These are phyloP conservation scores for Colletotrichum sansevieriae DNA, from an alignment of 2,329 filamentous ascomycete genomes.

Conservation along the genomic window DNA sequence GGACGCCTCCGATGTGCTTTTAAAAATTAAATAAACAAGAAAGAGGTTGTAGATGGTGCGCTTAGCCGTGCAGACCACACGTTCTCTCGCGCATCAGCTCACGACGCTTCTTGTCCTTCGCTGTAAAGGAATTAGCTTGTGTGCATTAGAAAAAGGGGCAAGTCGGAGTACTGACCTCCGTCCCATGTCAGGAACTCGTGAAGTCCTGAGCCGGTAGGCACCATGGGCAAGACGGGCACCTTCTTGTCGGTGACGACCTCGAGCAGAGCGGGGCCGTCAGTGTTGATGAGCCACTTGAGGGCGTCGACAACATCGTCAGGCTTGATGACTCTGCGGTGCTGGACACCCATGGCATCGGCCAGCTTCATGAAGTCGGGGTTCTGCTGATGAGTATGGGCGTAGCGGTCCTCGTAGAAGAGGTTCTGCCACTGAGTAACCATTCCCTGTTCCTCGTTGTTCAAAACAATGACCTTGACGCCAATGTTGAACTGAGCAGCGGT, in stretches of 20 bases:
- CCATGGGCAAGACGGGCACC: slow-evolving; percentile 97
- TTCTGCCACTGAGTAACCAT: slow-evolving; percentile 99
- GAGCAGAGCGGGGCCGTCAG: slow-evolving; percentile 90
- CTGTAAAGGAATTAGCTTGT: slow-evolving; percentile 59
- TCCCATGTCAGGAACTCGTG: slow-evolving; percentile 96
- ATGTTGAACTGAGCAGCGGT: slow-evolving; percentile 97
- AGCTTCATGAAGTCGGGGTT: slow-evolving; percentile 98
- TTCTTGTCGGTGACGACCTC: slow-evolving; percentile 94
- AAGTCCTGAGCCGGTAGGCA: slow-evolving; percentile 86
- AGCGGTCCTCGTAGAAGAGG: slow-evolving; percentile 96
- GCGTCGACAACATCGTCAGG: slow-evolving; percentile 82
- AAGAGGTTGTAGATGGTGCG: slow-evolving; percentile 9
- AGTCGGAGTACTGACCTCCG: slow-evolving; percentile 66
- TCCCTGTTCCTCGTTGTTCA: slow-evolving; percentile 98
- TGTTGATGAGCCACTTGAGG: slow-evolving; percentile 89
- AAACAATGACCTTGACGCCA: slow-evolving; percentile 91
- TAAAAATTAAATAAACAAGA: slow-evolving; percentile 35
- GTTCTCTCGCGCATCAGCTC: slow-evolving; percentile 76
- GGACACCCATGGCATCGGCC: slow-evolving; percentile 89
- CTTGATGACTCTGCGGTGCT: slow-evolving; percentile 78
- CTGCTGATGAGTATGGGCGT: slow-evolving; percentile 89
- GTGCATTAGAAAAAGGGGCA: neutral
- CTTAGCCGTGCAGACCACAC: slow-evolving; percentile 53
- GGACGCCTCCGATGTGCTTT: slow-evolving; percentile 34
- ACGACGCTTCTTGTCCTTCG: slow-evolving; percentile 76